A percentile compares a stretch with the other conserved stretches of the same genome.
Evolutionary conservation across 169 alveolate genomes (phyloP).

Genomic region (Babesia gibsoni): DNA sequence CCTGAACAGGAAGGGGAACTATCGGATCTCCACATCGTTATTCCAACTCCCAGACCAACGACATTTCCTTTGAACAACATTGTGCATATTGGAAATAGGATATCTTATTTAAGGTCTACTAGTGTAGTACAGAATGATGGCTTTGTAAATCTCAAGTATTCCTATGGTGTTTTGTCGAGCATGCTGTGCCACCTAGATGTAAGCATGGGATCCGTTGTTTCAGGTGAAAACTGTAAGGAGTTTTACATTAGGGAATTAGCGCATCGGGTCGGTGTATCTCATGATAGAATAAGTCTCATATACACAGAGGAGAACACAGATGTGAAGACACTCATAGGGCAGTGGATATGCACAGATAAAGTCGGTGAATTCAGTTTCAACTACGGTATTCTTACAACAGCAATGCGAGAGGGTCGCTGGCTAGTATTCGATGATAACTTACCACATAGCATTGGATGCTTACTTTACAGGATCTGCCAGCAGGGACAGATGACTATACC

Average conservation of each 20-base stretch:
- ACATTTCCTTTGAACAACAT: not conserved
- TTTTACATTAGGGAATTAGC: conserved; percentile 45
- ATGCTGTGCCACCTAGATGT: conserved; percentile 54
- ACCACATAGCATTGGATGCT: conserved; percentile 68
- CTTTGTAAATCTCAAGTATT: conserved; percentile 22
- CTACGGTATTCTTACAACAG: conserved; percentile 75
- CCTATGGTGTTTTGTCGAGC: conserved; percentile 39
- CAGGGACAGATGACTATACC: conserved; percentile 57
- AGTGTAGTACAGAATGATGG: not conserved
- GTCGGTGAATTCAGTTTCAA: conserved; percentile 77
- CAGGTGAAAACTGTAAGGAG: conserved; percentile 42
- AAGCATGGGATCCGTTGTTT: conserved; percentile 25
- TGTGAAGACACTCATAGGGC: conserved; percentile 74
- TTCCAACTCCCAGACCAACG: not conserved
- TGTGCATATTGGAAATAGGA: conserved; percentile 13
- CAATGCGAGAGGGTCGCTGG: conserved; percentile 79
- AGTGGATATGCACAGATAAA: conserved; percentile 76
- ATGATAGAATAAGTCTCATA: conserved; percentile 26
- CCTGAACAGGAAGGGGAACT: no score
- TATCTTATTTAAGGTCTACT: conserved; percentile 30
- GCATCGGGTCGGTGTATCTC: conserved; percentile 23
- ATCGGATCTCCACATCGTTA: conserved; percentile 6
- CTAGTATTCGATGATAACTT: conserved; percentile 74
- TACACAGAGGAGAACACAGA: conserved; percentile 80
- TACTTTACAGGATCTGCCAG: conserved; percentile 66